Base-by-base conservation (phyloP, 2,329 filamentous ascomycete genomes). In the Pseudogymnoascus sp. region DNA sequence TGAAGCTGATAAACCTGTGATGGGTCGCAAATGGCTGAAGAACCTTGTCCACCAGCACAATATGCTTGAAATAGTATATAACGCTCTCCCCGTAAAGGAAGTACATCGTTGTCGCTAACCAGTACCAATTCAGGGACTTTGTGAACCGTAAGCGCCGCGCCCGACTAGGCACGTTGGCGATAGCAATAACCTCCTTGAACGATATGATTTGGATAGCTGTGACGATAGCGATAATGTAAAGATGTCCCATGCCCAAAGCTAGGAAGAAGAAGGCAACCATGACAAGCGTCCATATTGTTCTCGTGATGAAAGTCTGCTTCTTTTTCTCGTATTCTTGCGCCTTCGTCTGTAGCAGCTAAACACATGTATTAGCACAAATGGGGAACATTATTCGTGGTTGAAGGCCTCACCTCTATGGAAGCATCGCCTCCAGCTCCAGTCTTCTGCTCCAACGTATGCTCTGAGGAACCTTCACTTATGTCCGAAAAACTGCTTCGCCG, bases 11-110 rank as follows among this genome's bases (percentile, higher is more conserved):
- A 81, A 99, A 99, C 69, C 95, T 86, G 76, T 99, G 95, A 79
- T 99, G 95, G 14, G 93, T 97, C 62, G 95, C 93, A 74, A 99
- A 86, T 7, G 95, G 95, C 64, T 97, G 81, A 66, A 99, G 81
- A 53, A 97, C 90, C 76, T 89, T 91, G 77, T 99, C 95, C 53
- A 99, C 93, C 64, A 99, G 80, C 47, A 99, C 87, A 69, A 99
- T 93, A 75, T 99, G 95, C 82, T 99, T 99, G 79, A 99, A 99
- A 79, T 99, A 99, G 80, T 99, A 99, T 72, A 99, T 96, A 73
- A 99, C 93, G 72, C 91, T 97, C 79, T 99, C 95, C 73, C 95
- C 95, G 74, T 99, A 99, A 61, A 99, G 82, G 71, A 96, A 99
- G 81, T 99, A 99, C 93, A 99, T 97, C 69, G 93, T 96, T 26